Evolutionary conservation across 768 basidiomycete species (phyloP), one percentile per base, ranked within the genome.

Genomic region (Boletus huronensis): DNA sequence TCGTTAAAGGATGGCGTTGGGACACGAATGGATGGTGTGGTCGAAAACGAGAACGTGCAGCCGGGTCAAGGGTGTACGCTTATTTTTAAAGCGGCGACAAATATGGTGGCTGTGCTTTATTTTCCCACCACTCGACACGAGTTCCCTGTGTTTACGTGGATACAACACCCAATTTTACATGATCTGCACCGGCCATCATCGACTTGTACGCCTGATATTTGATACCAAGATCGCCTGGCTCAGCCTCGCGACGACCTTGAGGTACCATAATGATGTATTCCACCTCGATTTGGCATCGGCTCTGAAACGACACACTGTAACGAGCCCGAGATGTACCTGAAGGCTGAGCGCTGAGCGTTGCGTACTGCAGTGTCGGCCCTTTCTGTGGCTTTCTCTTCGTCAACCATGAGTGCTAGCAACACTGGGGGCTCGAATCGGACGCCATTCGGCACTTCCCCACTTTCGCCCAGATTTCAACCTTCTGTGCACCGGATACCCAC

Each of bases 401-500:
- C 23, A 9, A 23, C 57, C 48, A 58, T 58, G 67, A 48, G 7
- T n/a, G 9, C 35, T 19, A 38, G 17, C 53, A 39, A 47, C 36
- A 13, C 21, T 21, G 14, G 53, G 11, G 23, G 10, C 3, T 38
- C 52, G 3, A 48, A 26, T 13, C 43, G 48, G 38, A 9, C 29
- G 11, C 3, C 45, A 17, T 40, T 46, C 9, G 42, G 21, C n/a
- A 19, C 17, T 23, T 46, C 52, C 28, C 63, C 61, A 5, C 52
- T 55, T 25, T 75, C 74, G 1, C 66, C 70, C 48, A 69, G 70
- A 54, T 78, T 76, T 60, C 74, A 72, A 53, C 76, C 77, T 42
- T 76, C 78, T 2, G 74, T 76, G 2, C 72, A 81, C 48, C 66
- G 77, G 26, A 82, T 83, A 59, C 82, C 82, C 14, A 69, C 78